Percentiles rank a stretch among this genome's conserved stretches.
These are phyloP conservation scores for Danielozyma ontarioensis DNA, from an alignment of 805 yeast species.

Conservation along the genomic window DNA sequence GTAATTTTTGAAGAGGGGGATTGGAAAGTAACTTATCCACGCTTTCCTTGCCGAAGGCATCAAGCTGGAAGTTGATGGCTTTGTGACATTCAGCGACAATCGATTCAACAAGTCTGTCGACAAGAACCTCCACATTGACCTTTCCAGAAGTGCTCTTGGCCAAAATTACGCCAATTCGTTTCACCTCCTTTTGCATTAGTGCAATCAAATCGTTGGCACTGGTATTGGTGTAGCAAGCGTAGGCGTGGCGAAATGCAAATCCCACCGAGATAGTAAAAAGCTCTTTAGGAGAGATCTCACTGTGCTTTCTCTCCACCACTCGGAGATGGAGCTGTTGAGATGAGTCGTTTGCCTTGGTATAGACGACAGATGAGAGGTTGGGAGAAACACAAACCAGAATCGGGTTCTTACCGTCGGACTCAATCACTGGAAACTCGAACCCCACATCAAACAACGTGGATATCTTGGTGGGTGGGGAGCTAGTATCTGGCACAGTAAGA, in stretches of 20 bases:
- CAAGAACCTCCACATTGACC: slow-evolving; percentile 7
- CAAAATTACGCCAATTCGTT: slow-evolving; percentile 11
- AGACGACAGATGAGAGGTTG: slow-evolving; percentile 39
- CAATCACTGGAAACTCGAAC: slow-evolving; percentile 39
- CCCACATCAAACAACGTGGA: slow-evolving; percentile 50
- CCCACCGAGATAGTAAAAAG: slow-evolving; percentile 48
- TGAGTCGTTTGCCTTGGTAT: slow-evolving; percentile 12
- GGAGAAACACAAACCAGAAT: slow-evolving; percentile 45
- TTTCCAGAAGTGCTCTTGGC: slow-evolving; percentile 9
- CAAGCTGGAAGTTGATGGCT: slow-evolving; percentile 69
- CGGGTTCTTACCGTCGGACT: slow-evolving; percentile 18
- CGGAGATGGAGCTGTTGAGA: slow-evolving; percentile 11
- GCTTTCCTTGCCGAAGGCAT: slow-evolving; percentile 60
- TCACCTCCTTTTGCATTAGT: slow-evolving; percentile 46
- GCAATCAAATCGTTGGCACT: slow-evolving; percentile 67
- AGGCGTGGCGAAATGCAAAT: slow-evolving; percentile 62
- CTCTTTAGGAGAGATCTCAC: slow-evolving; percentile 22
- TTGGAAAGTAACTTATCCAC: slow-evolving; percentile 70
- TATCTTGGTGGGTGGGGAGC: slow-evolving; percentile 27
- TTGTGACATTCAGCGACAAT: slow-evolving; percentile 64
- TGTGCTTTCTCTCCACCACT: slow-evolving; percentile 14
- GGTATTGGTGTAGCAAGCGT: slow-evolving; percentile 62
- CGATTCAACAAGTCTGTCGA: slow-evolving; percentile 27
- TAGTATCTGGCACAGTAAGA: neutral
- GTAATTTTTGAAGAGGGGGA: slow-evolving; percentile 71